phyloP scores from a whole-genome alignment of 1,284 basidiomycete species.

The Apiotrichum akiyoshidainum region DNA sequence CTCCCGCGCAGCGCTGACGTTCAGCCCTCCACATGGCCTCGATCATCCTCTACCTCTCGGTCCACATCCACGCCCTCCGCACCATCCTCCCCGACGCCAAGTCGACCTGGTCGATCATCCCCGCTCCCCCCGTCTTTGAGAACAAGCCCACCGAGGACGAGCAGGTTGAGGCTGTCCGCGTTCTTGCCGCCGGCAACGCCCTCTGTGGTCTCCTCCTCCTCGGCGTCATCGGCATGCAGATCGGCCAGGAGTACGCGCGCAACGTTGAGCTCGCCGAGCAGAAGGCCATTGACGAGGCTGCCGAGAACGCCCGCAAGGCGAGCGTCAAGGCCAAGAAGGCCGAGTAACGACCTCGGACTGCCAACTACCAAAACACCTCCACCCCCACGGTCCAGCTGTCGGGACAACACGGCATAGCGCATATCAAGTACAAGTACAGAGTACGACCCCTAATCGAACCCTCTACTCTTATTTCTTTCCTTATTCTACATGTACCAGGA shows the following conservation, averaged over 20 bases:
- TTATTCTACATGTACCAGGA: too few relatives aligned
- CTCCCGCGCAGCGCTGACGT: not conserved
- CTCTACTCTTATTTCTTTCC: too few relatives aligned
- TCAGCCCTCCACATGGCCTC: constrained; percentile 70
- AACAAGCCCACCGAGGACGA: constrained; percentile 62
- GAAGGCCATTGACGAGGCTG: constrained; percentile 53
- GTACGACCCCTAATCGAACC: too few relatives aligned
- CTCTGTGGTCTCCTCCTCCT: constrained; percentile 66
- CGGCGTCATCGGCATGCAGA: constrained; percentile 57
- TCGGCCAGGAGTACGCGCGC: constrained; percentile 78
- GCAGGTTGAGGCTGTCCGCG: constrained; percentile 69
- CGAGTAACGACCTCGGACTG: too few relatives aligned
- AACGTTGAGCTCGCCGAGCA: constrained; percentile 63
- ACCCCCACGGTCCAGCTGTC: too few relatives aligned
- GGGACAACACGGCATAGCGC: too few relatives aligned
- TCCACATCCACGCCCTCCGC: constrained; percentile 70
- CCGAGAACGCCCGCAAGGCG: constrained; percentile 14
- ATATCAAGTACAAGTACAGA: too few relatives aligned
- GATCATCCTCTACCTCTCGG: constrained; percentile 72
- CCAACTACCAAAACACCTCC: too few relatives aligned
- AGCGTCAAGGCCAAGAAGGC: constrained; percentile 38
- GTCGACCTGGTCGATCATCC: constrained; percentile 46
- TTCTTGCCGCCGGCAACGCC: constrained; percentile 77
- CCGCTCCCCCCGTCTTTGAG: constrained; percentile 54
- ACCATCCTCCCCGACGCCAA: constrained; percentile 54